Evolutionary conservation across 140 eudicot species (phyloP), one percentile per base, ranked within the genome.

Genomic region (Erigeron philadelphicus): DNA sequence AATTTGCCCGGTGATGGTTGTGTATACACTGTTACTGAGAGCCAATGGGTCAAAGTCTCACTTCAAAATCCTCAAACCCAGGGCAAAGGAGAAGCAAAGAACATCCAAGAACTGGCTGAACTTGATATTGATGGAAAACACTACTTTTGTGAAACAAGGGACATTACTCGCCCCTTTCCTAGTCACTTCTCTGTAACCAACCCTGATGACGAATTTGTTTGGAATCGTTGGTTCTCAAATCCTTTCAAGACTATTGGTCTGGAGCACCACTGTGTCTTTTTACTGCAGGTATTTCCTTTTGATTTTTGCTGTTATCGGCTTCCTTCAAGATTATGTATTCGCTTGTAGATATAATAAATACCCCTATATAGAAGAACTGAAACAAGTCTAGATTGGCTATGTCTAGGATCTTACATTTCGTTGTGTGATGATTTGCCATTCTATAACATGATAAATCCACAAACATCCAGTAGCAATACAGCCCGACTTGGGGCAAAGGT

Each of bases 191-290:
- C 94, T 54, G 78, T 89, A 75, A 76, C 74, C 13, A 23, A 78
- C 41, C 96, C 98, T 15, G 98, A 92, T 72, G 93, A 86, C 44
- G 98, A 92, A 79, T 92, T 92, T 80, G 95, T 92, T 65, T 92
- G 98, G 98, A 92, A 92, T 52, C 83, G 79, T 46, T 89, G 96
- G 96, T 84, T 92, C 67, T 88, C 98, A 7, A 74, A 40, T 55
- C 78, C 98, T 55, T 92, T 92, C 74, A 84, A 72, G 69, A 73
- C 67, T 67, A 86, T 92, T 64, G 98, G 98, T 68, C 90, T 92
- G 46, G 88, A 84, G 10, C 88, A 83, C 25, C 96, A 92, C 31
- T 92, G 96, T 64, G 90, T 89, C 79, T 64, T 78, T 80, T 85
- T 92, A 50, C 87, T 92, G 43, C 98, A 92, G 98, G 98, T 92